Evolutionary conservation across 495 filamentous ascomycete genomes (phyloP), one percentile per base, ranked within the genome.

Genomic region (Apodospora peruviana): DNA sequence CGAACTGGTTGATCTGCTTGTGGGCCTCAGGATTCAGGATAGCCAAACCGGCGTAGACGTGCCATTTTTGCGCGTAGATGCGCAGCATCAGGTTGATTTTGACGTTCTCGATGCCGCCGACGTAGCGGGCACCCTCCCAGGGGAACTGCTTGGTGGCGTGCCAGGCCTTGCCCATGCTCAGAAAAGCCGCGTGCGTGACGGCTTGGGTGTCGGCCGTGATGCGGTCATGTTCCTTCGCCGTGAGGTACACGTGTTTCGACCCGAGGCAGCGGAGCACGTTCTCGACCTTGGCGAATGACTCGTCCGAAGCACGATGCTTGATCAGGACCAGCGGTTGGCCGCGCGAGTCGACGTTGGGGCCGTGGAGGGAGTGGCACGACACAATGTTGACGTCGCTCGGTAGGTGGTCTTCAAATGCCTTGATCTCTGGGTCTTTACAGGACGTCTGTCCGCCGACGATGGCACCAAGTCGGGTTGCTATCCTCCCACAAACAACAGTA

Each of bases 131-230:
- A 39, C 87, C 82, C 55, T 98, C 93, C 93, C 93, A 98, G 2
- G 93, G 93, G 58, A 96, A 97, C 58, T 96, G 89, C 24, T 83
- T 72, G 64, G 89, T 95, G 19, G 90, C 89, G 55, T 85, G 83
- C 93, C 93, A 98, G 27, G 93, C 93, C 34, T 90, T 90, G 45
- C 93, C 93, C 93, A 98, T 98, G 67, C 82, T 87, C 37, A 98
- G 75, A 65, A 98, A 98, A 14, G 94, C 93, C 8, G 90, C 93
- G 69, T 98, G 93, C 3, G 93, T 97, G 35, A 97, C 93, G 20
- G 93, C 94, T 62, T 98, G 93, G 2, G 93, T 98, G 65, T 98
- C 93, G 32, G 93, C 93, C 1, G 93, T 98, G 66, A 98, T 97
- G 40, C 88, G 86, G 68, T 98, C 93, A 59, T 98, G 93, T 65